Evolutionary conservation across 176 grass and related monocot species (phyloP).

Genomic region (Raddia distichophylla): DNA sequence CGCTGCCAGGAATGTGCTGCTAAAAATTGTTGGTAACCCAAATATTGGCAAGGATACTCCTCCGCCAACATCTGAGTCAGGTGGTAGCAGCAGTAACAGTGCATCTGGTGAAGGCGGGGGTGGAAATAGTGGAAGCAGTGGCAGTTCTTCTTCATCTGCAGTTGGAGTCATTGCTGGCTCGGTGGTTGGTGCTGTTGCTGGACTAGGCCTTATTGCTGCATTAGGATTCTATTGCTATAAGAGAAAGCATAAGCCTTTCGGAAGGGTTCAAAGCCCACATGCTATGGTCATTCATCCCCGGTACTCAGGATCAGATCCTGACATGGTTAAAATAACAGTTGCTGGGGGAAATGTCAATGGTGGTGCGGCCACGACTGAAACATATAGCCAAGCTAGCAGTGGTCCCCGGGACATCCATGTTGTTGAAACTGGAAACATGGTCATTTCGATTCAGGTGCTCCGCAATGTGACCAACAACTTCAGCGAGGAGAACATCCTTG

Average conservation of each 20-base stretch:
- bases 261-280: constrained; percentile 87
- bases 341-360: constrained; percentile 51
- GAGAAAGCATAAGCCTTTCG: constrained; percentile 65
- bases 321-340: constrained; percentile 82
- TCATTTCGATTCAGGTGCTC: constrained; percentile 95
- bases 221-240: constrained; percentile 80
- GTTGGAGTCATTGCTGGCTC: constrained; percentile 65
- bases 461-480: constrained; percentile 96
- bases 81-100: neutral
- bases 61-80: constrained; percentile 27
- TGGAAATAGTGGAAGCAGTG: constrained; percentile 14
- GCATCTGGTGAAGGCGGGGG: neutral
- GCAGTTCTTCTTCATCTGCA: constrained; percentile 44
- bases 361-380: constrained; percentile 49
- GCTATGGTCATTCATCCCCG: constrained; percentile 78
- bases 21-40: constrained; percentile 57
- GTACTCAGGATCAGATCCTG: constrained; percentile 78
- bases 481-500: constrained; percentile 84
- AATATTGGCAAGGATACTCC: constrained; percentile 70
- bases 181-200: constrained; percentile 51
- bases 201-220: constrained; percentile 56
- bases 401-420: constrained; percentile 73
- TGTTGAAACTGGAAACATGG: constrained; percentile 90
- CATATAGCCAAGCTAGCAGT: constrained; percentile 55
- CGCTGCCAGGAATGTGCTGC: constrained; percentile 39